These are phyloP conservation scores for Boletus pseudopeckii DNA, from an alignment of 768 basidiomycete species.

Conservation along the genomic window DNA sequence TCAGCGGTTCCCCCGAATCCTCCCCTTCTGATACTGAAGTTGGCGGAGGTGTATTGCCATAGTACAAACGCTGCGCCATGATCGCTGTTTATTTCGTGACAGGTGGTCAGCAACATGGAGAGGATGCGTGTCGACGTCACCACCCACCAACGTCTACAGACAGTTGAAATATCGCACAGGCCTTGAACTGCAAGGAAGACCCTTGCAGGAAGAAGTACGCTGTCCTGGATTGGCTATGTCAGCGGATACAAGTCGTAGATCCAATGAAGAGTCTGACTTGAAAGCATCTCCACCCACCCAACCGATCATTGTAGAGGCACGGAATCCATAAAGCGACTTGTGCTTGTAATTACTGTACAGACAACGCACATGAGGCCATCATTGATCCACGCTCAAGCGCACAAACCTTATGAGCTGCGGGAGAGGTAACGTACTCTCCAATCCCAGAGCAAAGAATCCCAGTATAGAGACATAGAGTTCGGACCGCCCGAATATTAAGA, in stretches of 20 bases:
- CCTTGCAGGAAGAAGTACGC: slow-evolving; percentile 74
- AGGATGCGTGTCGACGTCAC: slow-evolving; percentile 2
- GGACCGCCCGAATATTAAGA: slow-evolving; percentile 69
- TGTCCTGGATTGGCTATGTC: slow-evolving; percentile 44
- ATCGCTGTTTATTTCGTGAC: slow-evolving; percentile 50
- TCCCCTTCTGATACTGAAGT: slow-evolving; percentile 46
- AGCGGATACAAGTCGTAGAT: slow-evolving; percentile 8
- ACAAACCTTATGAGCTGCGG: slow-evolving; percentile 76
- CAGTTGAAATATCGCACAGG: slow-evolving; percentile 80
- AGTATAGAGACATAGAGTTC: slow-evolving; percentile 56
- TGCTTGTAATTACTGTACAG: slow-evolving; percentile 68
- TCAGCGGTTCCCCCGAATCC: slow-evolving; percentile 73
- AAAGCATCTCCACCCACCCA: slow-evolving; percentile 84
- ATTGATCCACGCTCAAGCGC: background rate
- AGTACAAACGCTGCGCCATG: slow-evolving; percentile 66
- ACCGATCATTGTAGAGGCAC: slow-evolving; percentile 75
- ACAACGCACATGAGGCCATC: slow-evolving; percentile 19
- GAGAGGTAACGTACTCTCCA: slow-evolving; percentile 84
- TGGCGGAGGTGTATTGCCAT: slow-evolving; percentile 66
- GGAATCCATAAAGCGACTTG: slow-evolving; percentile 79
- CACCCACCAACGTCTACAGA: slow-evolving; percentile 71
- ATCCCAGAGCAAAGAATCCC: slow-evolving; percentile 75
- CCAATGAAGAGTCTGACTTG: slow-evolving; percentile 51
- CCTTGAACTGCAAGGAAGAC: slow-evolving; percentile 77
- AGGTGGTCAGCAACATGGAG: slow-evolving; percentile 7